Evolutionary conservation across 108 stramenopile species (phyloP), one percentile per base, ranked within the genome.

Genomic region (Discostella pseudostelligera): DNA sequence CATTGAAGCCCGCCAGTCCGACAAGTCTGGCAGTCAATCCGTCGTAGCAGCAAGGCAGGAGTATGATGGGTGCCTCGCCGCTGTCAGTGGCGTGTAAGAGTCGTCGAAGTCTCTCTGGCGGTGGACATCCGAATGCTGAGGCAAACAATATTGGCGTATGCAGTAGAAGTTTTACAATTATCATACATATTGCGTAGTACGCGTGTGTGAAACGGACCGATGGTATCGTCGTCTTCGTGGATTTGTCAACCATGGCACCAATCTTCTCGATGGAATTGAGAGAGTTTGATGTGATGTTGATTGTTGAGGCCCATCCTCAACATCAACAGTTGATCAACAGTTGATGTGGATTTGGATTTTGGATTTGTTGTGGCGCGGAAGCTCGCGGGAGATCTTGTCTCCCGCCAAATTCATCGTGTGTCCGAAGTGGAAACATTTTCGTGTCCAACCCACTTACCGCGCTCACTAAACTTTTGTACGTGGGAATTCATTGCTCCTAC

Each of bases 11-110:
- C n/a, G 87, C 81, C 11, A 80, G 78, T 13, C 86, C 79, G 10
- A 95, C 82, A 20, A 95, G 75, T 1, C 94, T 89, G n/a, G 97
- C 97, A 0, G 96, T 92, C 9, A 98, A 58, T 12, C 96, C 97
- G 71, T 98, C 97, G 67, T 96, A 98, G 59, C 92, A 93, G 67
- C 96, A 97, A 13, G 97, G 97, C 70, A 97, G 64, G 17, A 80
- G 56, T 12, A 94, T 49, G 48, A 90, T 88, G 4, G 86, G 89
- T 16, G 62, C 81, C 29, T 80, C 62, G 39, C 64, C 74, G 10
- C 36, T 58, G 3, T 69, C 53, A 1, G 68, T 65, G 22, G 64
- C 54, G 24, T 74, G 25, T 7, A 81, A 53, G 44, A 81, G 70
- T 43, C 69, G 65, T 8, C 76, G 75, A 29, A 81, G 65, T 50